Conservation (phyloP, 2,329 filamentous ascomycete species). For the Paecilomyces sp. region DNA sequence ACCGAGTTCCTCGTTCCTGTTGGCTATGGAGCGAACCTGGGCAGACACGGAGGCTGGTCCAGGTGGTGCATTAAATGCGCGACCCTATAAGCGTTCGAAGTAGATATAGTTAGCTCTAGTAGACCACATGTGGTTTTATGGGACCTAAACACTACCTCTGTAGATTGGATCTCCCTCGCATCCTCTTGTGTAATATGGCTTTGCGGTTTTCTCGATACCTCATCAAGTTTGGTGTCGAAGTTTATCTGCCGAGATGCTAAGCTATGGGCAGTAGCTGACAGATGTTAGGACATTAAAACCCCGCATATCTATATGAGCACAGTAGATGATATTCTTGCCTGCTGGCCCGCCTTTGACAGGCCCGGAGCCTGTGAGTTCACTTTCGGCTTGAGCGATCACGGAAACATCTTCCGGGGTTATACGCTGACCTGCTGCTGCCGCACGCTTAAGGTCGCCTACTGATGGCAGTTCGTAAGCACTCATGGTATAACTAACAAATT, state of each 20-base stretch:
- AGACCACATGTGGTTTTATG: neutral
- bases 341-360: conserved; percentile 25
- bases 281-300: neutral
- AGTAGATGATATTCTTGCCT: conserved; percentile 11
- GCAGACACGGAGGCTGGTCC: conserved; percentile 22
- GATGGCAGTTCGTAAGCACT: conserved; percentile 16
- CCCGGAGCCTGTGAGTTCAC: conserved; percentile 21
- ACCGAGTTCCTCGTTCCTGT: conserved; percentile 22
- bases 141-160: conserved; percentile 14
- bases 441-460: conserved; percentile 23
- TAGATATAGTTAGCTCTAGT: neutral
- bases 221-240: conserved; percentile 24
- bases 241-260: conserved; percentile 26
- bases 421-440: conserved; percentile 22
- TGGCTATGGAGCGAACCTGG: conserved; percentile 25
- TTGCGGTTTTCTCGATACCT: conserved; percentile 22
- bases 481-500: neutral
- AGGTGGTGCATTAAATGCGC: conserved; percentile 25
- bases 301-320: neutral
- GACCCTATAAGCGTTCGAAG: conserved; percentile 14
- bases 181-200: conserved; percentile 25
- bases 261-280: conserved; percentile 24
- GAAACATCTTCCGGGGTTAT: conserved; percentile 26
- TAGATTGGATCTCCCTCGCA: conserved; percentile 23
- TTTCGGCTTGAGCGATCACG: conserved; percentile 23